phyloP scores from a whole-genome alignment of 2,329 filamentous ascomycete species.

The Aspergillus brasiliensis region DNA sequence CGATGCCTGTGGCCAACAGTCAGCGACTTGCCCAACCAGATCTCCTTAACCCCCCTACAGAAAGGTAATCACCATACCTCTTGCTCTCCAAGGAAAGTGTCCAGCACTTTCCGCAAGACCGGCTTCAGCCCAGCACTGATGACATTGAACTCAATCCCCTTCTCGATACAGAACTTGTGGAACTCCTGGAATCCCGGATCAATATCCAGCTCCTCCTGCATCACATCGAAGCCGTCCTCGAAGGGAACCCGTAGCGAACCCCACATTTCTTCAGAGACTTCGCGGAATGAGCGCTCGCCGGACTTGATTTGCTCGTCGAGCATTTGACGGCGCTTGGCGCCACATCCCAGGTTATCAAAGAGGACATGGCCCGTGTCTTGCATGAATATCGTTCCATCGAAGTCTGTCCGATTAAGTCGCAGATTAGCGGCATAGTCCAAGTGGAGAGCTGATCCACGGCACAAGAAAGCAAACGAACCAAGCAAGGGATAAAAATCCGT shows the following conservation, averaged over 20 bases:
- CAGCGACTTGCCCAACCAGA: background rate
- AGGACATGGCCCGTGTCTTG: slow-evolving; percentile 71
- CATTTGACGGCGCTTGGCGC: slow-evolving; percentile 55
- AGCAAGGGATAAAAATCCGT: too few relatives aligned
- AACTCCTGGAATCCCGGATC: slow-evolving; percentile 66
- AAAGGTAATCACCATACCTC: slow-evolving; percentile 29
- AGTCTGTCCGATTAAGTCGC: slow-evolving; percentile 51
- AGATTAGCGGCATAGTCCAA: slow-evolving; percentile 12
- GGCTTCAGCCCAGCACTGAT: slow-evolving; percentile 70
- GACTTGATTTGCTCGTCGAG: slow-evolving; percentile 66
- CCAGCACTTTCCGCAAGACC: slow-evolving; percentile 62
- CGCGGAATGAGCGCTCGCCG: slow-evolving; percentile 67
- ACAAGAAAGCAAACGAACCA: too few relatives aligned
- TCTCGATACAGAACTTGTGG: slow-evolving; percentile 64
- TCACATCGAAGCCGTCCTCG: slow-evolving; percentile 67
- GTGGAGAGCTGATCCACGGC: background rate
- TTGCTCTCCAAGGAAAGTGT: slow-evolving; percentile 66
- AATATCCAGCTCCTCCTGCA: slow-evolving; percentile 64
- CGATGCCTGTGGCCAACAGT: slow-evolving; percentile 38
- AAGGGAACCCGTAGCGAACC: slow-evolving; percentile 67
- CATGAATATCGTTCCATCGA: slow-evolving; percentile 73
- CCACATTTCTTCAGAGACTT: slow-evolving; percentile 74
- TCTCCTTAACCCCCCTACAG: background rate
- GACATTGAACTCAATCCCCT: slow-evolving; percentile 68
- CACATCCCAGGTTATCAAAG: slow-evolving; percentile 67